These are phyloP conservation scores for Calycina herbarum DNA, from an alignment of 2,329 filamentous ascomycete genomes.

Conservation along the genomic window DNA sequence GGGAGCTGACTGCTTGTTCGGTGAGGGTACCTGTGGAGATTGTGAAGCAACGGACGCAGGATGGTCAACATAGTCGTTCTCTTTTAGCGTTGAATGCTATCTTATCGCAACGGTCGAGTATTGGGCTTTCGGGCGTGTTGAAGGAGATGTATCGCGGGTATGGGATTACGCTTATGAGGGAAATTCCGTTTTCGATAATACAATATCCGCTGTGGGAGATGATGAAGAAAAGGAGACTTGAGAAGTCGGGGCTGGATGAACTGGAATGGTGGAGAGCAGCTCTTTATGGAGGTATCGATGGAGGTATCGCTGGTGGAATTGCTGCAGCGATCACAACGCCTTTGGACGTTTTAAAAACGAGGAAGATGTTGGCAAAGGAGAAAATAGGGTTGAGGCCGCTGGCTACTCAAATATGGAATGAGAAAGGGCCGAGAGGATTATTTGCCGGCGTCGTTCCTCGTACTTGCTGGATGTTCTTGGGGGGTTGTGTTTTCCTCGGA, in stretches of 20 bases:
- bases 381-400: constrained; percentile 60
- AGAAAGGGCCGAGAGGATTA: constrained; percentile 67
- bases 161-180: constrained; percentile 87
- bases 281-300: constrained; percentile 78
- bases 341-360: constrained; percentile 92
- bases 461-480: constrained; percentile 91
- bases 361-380: constrained; percentile 85
- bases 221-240: constrained; percentile 72
- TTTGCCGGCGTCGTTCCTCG: constrained; percentile 78
- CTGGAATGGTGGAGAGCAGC: constrained; percentile 53
- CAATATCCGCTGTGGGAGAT: constrained; percentile 98
- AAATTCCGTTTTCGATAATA: constrained; percentile 95
- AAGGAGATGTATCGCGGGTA: constrained; percentile 89
- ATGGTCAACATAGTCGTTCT: constrained; percentile 73
- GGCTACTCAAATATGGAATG: constrained; percentile 61
- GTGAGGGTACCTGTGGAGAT: constrained; percentile 95
- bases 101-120: constrained; percentile 46
- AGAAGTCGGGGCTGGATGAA: constrained; percentile 44
- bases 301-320: constrained; percentile 77
- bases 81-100: constrained; percentile 70
- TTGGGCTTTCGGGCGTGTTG: constrained; percentile 62
- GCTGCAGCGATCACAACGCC: constrained; percentile 90
- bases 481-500: constrained; percentile 90
- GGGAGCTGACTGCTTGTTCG: constrained; percentile 89
- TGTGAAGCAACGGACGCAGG: constrained; percentile 94